These are phyloP conservation scores for Eremothecium gossypii DNA, from an alignment of 1,139 yeast species.

Conservation along the genomic window DNA sequence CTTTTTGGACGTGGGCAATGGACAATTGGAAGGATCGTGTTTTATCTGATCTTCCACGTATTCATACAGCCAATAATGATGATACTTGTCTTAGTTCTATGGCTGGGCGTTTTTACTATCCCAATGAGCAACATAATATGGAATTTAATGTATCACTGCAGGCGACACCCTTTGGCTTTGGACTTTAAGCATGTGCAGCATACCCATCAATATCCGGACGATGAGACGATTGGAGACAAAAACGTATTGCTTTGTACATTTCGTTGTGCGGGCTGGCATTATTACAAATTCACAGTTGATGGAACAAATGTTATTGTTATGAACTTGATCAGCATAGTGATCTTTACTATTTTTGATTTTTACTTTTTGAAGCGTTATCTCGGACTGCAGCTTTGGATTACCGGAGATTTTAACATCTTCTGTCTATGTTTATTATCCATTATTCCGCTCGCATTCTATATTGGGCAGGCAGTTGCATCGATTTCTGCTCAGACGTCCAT, in stretches of 20 bases:
- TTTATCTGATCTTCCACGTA: conserved; percentile 64
- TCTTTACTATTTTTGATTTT: conserved; percentile 76
- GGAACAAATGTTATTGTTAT: conserved; percentile 92
- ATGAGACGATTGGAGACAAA: conserved; percentile 22
- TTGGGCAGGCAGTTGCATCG: conserved; percentile 98
- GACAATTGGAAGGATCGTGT: conserved; percentile 75
- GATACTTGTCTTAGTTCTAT: conserved; percentile 51
- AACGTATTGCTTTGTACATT: conserved; percentile 68
- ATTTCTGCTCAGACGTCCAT: conserved; percentile 96
- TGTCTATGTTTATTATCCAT: conserved; percentile 72
- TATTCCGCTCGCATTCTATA: conserved; percentile 89
- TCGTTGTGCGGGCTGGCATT: conserved; percentile 83
- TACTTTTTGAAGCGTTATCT: conserved; percentile 50
- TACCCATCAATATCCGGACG: conserved; percentile 16
- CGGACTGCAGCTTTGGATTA: conserved; percentile 41
- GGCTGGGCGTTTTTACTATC: conserved; percentile 81
- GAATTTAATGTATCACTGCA: conserved; percentile 64
- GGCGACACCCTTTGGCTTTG: conserved; percentile 80
- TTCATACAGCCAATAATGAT: conserved; percentile 60
- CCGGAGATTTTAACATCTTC: conserved; percentile 53
- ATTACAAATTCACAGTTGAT: conserved; percentile 90
- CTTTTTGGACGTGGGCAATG: conserved; percentile 90
- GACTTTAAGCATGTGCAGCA: conserved; percentile 24
- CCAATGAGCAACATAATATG: conserved; percentile 80
- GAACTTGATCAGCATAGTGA: conserved; percentile 68